Conservation (phyloP, 2,329 filamentous ascomycete species). For the Nothophoma quercina region DNA sequence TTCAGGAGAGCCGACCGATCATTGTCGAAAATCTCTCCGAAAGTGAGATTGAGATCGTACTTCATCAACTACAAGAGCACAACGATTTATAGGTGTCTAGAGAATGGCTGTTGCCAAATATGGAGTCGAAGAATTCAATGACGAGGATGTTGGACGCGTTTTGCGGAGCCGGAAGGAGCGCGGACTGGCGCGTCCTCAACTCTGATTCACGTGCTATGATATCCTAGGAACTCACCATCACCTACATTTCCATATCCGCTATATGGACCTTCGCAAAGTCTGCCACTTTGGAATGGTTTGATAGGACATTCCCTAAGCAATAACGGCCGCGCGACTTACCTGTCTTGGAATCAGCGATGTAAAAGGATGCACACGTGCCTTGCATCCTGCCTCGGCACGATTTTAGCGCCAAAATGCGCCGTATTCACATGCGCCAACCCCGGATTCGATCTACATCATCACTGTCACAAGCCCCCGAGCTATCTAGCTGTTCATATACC, state of each 20-base stretch:
- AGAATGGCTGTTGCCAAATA: neutral
- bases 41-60: conserved; percentile 24
- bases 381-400: conserved; percentile 27
- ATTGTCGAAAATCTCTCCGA: conserved; percentile 26
- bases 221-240: no score
- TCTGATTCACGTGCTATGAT: neutral
- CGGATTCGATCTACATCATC: conserved; percentile 26
- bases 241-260: no score
- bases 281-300: neutral
- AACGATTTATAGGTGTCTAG: no score
- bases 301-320: neutral
- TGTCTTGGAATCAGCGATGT: neutral
- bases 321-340: neutral
- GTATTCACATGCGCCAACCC: conserved; percentile 34
- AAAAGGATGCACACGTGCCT: conserved; percentile 23
- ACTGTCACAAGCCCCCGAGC: conserved; percentile 34
- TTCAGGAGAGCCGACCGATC: conserved; percentile 15
- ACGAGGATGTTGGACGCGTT: neutral
- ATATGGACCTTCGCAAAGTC: neutral
- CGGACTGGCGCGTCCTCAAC: neutral
- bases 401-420: conserved; percentile 19
- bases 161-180: neutral
- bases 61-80: conserved; percentile 20
- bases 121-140: neutral
- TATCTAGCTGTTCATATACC: conserved; percentile 24